Evolutionary conservation across 257 asterid species (phyloP), one percentile per base, ranked within the genome.

Genomic region (Marsdenia floribunda): DNA sequence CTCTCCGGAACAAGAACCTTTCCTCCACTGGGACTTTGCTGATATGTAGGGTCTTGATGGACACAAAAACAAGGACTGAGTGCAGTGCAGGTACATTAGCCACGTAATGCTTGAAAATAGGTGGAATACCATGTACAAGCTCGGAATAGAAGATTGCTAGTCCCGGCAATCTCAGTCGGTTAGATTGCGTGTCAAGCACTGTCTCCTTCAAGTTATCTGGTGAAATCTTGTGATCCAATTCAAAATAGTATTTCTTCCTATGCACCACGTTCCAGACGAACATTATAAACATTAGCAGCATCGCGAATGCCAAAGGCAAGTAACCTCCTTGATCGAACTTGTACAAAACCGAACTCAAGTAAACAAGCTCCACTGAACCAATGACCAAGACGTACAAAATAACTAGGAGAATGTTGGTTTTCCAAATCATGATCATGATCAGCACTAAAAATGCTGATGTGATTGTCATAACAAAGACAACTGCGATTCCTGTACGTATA

Each of bases 51-150:
- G 87, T 86, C 44, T 88, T 90, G 75, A 90, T 74, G 14, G 93
- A 87, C 0, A 84, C 93, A 8, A 90, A 87, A 6, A 90, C 82
- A 1, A 90, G 75, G 3, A 85, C 83, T 0, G 89, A 81, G 75
- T 88, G 91, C 11, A 90, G 76, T 1, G 82, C 90, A 0, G 89
- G 91, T 0, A 88, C 90, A 11, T 86, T 88, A 2, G 70, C 84
- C 2, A 86, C 84, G 0, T 86, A 90, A 59, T 88, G 96, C 77
- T 73, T 75, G 88, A 90, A 88, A 15, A 90, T 88, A 0, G 90
- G 93, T 1, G 93, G 93, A 22, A 90, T 90, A 3, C 93, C 96
- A 2, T 88, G 91, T 0, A 88, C 93, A 7, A 90, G 82, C 57
- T 86, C 96, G 0, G 90, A 86, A 59, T 90, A 88, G 70, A 90